Percentiles rank a stretch among this genome's conserved stretches.
These are phyloP conservation scores for Aechmea fasciata DNA, from an alignment of 176 grass and related monocot species.

Conservation along the genomic window DNA sequence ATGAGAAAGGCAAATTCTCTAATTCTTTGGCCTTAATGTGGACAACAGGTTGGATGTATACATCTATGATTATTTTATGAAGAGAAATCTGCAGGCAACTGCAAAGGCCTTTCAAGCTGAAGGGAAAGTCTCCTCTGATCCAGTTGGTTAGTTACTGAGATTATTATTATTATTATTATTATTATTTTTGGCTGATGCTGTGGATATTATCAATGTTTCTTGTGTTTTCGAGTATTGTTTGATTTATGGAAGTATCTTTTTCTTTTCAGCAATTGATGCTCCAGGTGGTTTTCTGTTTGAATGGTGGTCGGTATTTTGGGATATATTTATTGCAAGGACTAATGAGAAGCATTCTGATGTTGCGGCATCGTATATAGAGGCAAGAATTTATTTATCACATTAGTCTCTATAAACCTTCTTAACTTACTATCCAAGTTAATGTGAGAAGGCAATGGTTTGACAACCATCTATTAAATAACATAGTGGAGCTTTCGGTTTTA, in stretches of 20 bases:
- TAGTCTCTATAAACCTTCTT: not conserved
- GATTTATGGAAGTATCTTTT: slow-evolving; percentile 11
- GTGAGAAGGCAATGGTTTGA: not conserved
- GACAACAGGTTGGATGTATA: slow-evolving; percentile 96
- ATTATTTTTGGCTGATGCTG: not conserved
- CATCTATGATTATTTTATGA: slow-evolving; percentile 99
- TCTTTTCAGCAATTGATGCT: slow-evolving; percentile 80
- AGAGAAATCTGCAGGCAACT: slow-evolving; percentile 96
- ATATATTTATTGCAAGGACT: slow-evolving; percentile 99
- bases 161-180: too few species aligned
- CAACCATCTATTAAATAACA: not conserved
- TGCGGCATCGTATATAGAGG: slow-evolving; percentile 96
- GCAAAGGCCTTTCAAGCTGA: slow-evolving; percentile 99
- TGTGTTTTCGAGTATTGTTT: not conserved
- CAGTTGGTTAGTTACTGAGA: slow-evolving; percentile 70
- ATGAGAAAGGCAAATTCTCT: slow-evolving; percentile 13
- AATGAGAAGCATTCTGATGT: slow-evolving; percentile 98
- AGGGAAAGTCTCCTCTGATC: slow-evolving; percentile 97
- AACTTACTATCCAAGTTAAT: not conserved
- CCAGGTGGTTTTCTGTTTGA: slow-evolving; percentile 98
- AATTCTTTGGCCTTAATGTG: not conserved
- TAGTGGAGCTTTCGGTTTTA: not conserved
- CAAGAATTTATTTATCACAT: slow-evolving; percentile 17
- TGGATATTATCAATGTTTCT: slow-evolving; percentile 3
- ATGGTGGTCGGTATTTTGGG: slow-evolving; percentile 99